Conservation (phyloP, 768 basidiomycete species). For the Mycena capillaripes region DNA sequence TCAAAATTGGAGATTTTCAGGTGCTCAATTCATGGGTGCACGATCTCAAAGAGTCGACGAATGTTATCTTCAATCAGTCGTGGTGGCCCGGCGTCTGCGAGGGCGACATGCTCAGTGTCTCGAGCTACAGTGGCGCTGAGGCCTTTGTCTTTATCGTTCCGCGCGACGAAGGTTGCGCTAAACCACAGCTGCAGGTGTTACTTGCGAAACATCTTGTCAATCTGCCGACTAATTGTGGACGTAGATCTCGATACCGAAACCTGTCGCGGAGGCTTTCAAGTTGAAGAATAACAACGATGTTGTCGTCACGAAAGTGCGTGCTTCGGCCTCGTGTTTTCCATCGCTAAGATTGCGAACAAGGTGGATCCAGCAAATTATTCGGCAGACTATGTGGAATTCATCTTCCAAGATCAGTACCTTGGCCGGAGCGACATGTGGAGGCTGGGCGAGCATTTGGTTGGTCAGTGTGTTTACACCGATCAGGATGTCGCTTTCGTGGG, state of each 20-base stretch:
- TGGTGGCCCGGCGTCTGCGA: constrained; percentile 85
- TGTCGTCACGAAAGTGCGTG: constrained; percentile 83
- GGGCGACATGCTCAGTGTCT: constrained; percentile 79
- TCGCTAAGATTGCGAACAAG: constrained; percentile 53
- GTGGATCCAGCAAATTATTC: constrained; percentile 74
- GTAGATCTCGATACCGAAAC: constrained; percentile 82
- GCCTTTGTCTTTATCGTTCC: constrained; percentile 77
- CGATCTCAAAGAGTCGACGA: constrained; percentile 70
- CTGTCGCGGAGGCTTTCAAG: constrained; percentile 78
- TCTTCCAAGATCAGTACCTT: constrained; percentile 95
- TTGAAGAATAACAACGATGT: constrained; percentile 83
- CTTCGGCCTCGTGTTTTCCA: not conserved
- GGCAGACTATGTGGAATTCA: constrained; percentile 89
- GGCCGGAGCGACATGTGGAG: constrained; percentile 99
- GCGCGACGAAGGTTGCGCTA: constrained; percentile 71
- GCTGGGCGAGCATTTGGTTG: constrained; percentile 84
- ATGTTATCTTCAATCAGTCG: constrained; percentile 78
- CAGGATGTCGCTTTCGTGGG: constrained; percentile 92
- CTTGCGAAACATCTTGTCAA: not conserved
- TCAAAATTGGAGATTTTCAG: constrained; percentile 75
- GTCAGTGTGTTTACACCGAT: constrained; percentile 84
- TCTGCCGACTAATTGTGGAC: not conserved
- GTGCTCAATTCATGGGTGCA: constrained; percentile 82
- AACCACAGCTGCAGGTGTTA: constrained; percentile 75
- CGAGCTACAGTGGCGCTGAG: constrained; percentile 55